phyloP scores from a whole-genome alignment of 2,329 filamentous ascomycete genomes.

The Tolypocladium inflatum region DNA sequence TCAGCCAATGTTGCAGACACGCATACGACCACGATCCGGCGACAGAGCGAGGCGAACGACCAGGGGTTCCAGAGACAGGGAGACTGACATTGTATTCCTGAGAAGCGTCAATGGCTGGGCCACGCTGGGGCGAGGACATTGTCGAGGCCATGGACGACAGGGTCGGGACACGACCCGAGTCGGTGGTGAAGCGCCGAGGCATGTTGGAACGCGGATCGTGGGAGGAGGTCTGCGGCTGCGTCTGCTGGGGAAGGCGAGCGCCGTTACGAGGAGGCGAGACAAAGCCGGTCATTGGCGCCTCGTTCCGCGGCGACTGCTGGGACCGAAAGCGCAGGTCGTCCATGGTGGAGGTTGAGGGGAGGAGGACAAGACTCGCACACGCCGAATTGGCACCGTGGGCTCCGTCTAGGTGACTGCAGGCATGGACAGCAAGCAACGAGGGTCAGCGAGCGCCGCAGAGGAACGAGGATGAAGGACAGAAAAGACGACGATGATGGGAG shows the following conservation, averaged over 20 bases:
- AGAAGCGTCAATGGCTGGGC: slow-evolving; percentile 26
- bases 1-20: slow-evolving; percentile 15
- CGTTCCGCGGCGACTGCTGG: slow-evolving; percentile 69
- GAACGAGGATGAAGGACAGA: slow-evolving; percentile 13
- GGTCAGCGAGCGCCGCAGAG: slow-evolving; percentile 17
- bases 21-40: not conserved
- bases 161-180: slow-evolving; percentile 74
- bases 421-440: slow-evolving; percentile 24
- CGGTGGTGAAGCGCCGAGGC: slow-evolving; percentile 89
- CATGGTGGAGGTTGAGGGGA: slow-evolving; percentile 32
- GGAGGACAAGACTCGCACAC: slow-evolving; percentile 25
- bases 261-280: slow-evolving; percentile 65
- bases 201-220: slow-evolving; percentile 68
- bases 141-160: slow-evolving; percentile 39
- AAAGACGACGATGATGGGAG: slow-evolving; percentile 18
- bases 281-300: slow-evolving; percentile 64
- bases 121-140: slow-evolving; percentile 42
- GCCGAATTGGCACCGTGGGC: slow-evolving; percentile 25
- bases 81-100: slow-evolving; percentile 38
- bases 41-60: not conserved
- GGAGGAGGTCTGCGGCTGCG: slow-evolving; percentile 14
- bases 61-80: not conserved
- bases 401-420: slow-evolving; percentile 22
- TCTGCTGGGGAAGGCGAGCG: slow-evolving; percentile 45
- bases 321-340: slow-evolving; percentile 72